Conservation (phyloP, 1,284 basidiomycete species). For the Leccinum holopus region DNA sequence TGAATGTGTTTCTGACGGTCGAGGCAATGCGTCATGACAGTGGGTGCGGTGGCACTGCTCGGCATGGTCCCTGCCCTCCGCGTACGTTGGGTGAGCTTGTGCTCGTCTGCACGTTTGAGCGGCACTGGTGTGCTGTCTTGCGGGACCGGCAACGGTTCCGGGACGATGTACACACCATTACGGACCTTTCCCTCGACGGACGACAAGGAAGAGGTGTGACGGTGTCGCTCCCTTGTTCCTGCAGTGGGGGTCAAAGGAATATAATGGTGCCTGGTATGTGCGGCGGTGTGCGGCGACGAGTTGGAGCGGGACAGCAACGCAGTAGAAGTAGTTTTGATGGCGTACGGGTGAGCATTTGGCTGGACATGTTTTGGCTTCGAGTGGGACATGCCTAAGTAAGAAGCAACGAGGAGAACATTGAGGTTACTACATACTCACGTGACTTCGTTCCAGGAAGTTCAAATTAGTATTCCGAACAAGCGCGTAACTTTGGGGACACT, state of each 20-base stretch:
- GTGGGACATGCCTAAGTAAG: neutral
- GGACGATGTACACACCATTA: slow-evolving; percentile 3
- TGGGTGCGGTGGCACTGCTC: slow-evolving; percentile 4
- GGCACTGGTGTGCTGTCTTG: slow-evolving; percentile 4
- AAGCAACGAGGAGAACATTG: neutral
- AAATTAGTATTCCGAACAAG: slow-evolving; percentile 23
- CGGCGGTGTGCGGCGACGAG: slow-evolving; percentile 31
- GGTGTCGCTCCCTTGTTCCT: slow-evolving; percentile 18
- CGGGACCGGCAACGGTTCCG: slow-evolving; percentile 17
- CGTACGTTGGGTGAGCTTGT: slow-evolving; percentile 2
- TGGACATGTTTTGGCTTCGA: slow-evolving; percentile 9
- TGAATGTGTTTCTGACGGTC: slow-evolving; percentile 1
- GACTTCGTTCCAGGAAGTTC: neutral
- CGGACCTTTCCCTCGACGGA: slow-evolving; percentile 6
- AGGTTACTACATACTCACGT: neutral
- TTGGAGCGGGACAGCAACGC: slow-evolving; percentile 39
- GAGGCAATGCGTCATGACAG: slow-evolving; percentile 1
- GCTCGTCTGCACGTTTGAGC: neutral
- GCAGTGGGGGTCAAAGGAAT: slow-evolving; percentile 20
- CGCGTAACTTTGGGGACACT: slow-evolving; percentile 38
- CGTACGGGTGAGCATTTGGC: slow-evolving; percentile 38
- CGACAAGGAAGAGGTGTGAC: slow-evolving; percentile 28
- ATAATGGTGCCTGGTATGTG: slow-evolving; percentile 31
- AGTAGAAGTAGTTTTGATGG: slow-evolving; percentile 40
- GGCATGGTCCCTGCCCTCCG: slow-evolving; percentile 20